These are phyloP conservation scores for Curvularia lunata DNA, from an alignment of 2,329 filamentous ascomycete species.

Conservation along the genomic window DNA sequence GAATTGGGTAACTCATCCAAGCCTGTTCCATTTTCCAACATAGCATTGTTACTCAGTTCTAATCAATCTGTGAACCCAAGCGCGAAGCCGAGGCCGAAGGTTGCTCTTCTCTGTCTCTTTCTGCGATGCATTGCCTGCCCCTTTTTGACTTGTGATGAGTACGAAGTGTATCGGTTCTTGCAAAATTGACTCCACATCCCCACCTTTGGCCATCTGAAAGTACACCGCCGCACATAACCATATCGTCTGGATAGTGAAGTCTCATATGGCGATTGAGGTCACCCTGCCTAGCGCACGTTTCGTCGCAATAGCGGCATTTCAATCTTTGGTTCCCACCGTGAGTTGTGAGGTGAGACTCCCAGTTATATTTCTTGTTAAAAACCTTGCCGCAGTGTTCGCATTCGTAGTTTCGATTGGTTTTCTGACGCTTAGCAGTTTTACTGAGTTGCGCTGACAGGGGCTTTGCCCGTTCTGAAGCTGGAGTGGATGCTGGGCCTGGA, in stretches of 20 bases:
- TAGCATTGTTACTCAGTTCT: background rate
- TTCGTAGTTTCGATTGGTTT: slow-evolving; percentile 7
- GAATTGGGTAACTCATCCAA: background rate
- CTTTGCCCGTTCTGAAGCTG: background rate
- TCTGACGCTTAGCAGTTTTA: slow-evolving; percentile 1
- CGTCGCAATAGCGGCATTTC: slow-evolving; percentile 4
- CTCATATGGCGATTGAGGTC: slow-evolving; percentile 8
- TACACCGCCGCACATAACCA: slow-evolving; percentile 13
- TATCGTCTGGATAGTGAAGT: slow-evolving; percentile 6
- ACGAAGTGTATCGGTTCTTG: slow-evolving; percentile 16
- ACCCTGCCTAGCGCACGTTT: background rate
- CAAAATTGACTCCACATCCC: slow-evolving; percentile 23
- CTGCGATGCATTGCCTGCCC: slow-evolving; percentile 13
- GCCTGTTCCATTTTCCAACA: background rate
- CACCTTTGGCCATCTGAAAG: slow-evolving; percentile 15
- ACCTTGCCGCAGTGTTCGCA: slow-evolving; percentile 17
- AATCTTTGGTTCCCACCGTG: slow-evolving; percentile 7
- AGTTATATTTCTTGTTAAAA: slow-evolving; percentile 22
- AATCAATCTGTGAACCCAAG: background rate
- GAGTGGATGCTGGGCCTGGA: background rate
- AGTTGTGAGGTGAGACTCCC: slow-evolving; percentile 15
- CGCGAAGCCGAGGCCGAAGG: background rate
- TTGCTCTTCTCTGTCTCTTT: slow-evolving; percentile 5
- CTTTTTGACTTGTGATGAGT: slow-evolving; percentile 18
- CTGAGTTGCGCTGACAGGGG: background rate